Evolutionary conservation across 2,329 filamentous ascomycete species (phyloP).

Genomic region (Didymella pomorum): DNA sequence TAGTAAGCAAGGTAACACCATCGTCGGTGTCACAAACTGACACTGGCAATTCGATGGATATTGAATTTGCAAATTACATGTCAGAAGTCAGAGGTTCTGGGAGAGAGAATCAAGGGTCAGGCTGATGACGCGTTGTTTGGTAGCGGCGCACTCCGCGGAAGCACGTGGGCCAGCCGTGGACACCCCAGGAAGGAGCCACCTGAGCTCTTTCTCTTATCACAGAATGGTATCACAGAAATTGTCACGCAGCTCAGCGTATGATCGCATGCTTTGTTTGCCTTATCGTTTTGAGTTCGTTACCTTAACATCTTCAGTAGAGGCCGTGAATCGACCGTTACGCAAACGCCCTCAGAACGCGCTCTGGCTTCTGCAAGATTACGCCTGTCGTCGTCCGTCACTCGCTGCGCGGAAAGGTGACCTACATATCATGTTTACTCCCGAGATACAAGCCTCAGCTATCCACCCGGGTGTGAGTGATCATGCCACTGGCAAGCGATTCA

Average conservation of each 20-base stretch:
- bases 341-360: too few relatives aligned
- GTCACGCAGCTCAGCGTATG: too few relatives aligned
- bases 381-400: too few relatives aligned
- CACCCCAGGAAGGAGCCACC: not conserved
- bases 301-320: too few relatives aligned
- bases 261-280: too few relatives aligned
- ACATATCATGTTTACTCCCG: too few relatives aligned
- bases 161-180: not conserved
- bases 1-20: not conserved
- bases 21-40: not conserved
- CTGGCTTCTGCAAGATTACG: too few relatives aligned
- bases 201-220: not conserved
- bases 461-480: not conserved
- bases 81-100: not conserved
- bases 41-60: not conserved
- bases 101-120: not conserved
- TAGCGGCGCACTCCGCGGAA: not conserved
- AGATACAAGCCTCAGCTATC: not conserved
- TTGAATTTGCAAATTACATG: not conserved
- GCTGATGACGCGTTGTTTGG: not conserved
- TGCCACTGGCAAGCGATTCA: not conserved
- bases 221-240: too few relatives aligned
- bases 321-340: too few relatives aligned
- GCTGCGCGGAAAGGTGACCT: too few relatives aligned
- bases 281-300: too few relatives aligned